A percentile compares a stretch with the other conserved stretches of the same genome.
These are phyloP conservation scores for Tulasnella sp. DNA, from an alignment of 768 basidiomycete species.

Conservation along the genomic window DNA sequence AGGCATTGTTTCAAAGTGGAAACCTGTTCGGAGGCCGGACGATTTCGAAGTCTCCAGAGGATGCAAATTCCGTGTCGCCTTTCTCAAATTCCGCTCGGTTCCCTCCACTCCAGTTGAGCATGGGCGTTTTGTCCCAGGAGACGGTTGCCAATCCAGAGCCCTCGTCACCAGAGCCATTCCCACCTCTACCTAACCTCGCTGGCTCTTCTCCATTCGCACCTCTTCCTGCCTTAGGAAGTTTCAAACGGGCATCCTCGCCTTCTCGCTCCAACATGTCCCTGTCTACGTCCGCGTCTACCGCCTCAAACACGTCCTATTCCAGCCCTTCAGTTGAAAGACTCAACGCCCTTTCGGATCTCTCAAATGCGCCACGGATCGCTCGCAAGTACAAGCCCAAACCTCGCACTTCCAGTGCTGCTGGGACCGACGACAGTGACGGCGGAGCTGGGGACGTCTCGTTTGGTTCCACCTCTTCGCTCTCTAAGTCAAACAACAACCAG, in stretches of 20 bases:
- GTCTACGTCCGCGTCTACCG: conserved; percentile 27
- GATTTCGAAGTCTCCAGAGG: conserved; percentile 3
- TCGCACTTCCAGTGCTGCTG: neutral
- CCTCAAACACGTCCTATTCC: conserved; percentile 17
- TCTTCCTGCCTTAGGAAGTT: neutral
- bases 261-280: conserved; percentile 25
- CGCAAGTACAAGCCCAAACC: conserved; percentile 25
- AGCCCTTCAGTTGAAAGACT: conserved; percentile 9
- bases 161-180: conserved; percentile 16
- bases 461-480: conserved; percentile 12
- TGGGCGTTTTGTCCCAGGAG: conserved; percentile 1
- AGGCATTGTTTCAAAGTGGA: conserved; percentile 6
- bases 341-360: neutral
- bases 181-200: neutral
- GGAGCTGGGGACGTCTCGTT: conserved; percentile 20
- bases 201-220: neutral
- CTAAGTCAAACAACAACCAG: neutral
- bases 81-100: conserved; percentile 11
- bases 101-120: conserved; percentile 1
- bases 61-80: neutral
- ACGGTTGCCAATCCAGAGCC: conserved; percentile 7
- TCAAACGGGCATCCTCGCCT: conserved; percentile 16
- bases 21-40: neutral
- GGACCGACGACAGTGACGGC: conserved; percentile 16
- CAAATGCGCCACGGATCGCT: conserved; percentile 13